Evolutionary conservation across 768 basidiomycete genomes (phyloP).

Genomic region (Stropharia rugosoannulata): DNA sequence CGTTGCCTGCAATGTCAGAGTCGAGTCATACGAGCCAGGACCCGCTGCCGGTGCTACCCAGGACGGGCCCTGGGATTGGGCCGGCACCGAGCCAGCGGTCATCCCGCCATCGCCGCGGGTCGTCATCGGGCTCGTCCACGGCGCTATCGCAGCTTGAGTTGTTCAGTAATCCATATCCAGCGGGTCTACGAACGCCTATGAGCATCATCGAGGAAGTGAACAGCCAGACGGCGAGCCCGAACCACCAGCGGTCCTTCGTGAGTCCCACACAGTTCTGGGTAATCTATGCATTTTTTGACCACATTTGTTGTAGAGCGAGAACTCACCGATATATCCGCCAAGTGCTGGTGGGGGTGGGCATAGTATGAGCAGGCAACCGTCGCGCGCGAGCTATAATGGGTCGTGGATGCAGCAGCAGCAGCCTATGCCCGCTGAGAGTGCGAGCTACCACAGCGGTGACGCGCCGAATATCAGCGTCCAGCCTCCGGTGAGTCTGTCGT

Average conservation of each 20-base stretch:
- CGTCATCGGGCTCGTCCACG: slow-evolving; percentile 55
- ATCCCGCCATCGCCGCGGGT: slow-evolving; percentile 29
- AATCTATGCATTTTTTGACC: background rate
- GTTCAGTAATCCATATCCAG: slow-evolving; percentile 41
- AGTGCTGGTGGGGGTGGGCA: slow-evolving; percentile 14
- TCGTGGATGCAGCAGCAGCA: slow-evolving; percentile 12
- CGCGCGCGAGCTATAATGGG: slow-evolving; percentile 25
- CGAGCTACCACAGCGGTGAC: slow-evolving; percentile 15
- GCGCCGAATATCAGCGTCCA: slow-evolving; percentile 32
- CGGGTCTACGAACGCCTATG: slow-evolving; percentile 37
- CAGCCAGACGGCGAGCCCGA: slow-evolving; percentile 31
- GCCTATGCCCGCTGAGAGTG: background rate
- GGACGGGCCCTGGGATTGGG: slow-evolving; percentile 6
- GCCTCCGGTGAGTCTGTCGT: slow-evolving; percentile 32
- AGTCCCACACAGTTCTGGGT: slow-evolving; percentile 14
- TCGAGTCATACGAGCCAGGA: slow-evolving; percentile 31
- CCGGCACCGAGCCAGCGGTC: slow-evolving; percentile 23
- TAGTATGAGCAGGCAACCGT: slow-evolving; percentile 20
- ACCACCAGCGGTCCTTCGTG: slow-evolving; percentile 36
- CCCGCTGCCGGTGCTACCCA: slow-evolving; percentile 35
- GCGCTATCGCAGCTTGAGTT: slow-evolving; percentile 54
- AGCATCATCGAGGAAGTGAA: slow-evolving; percentile 57
- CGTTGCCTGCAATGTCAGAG: slow-evolving; percentile 27
- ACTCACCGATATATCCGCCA: slow-evolving; percentile 11
- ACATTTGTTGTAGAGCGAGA: slow-evolving; percentile 17